A percentile compares a stretch with the other conserved stretches of the same genome.
Conservation (phyloP, 768 basidiomycete genomes). For the Hygrophoropsis aurantiaca region DNA sequence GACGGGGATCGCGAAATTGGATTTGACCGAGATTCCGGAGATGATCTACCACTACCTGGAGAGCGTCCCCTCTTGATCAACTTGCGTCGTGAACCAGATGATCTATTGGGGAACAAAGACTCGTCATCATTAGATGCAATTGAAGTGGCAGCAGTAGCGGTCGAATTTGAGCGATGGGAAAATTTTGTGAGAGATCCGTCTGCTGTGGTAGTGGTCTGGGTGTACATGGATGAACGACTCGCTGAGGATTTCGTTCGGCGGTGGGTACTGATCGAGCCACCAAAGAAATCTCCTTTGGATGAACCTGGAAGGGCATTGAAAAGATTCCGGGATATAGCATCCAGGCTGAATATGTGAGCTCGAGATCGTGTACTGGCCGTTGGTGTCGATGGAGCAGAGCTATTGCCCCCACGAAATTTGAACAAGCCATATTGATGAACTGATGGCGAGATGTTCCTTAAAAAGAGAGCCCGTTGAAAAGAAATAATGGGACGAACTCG, state of each 20-base stretch:
- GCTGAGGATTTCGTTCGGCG: slow-evolving; percentile 67
- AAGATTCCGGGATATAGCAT: slow-evolving; percentile 86
- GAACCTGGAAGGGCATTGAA: slow-evolving; percentile 72
- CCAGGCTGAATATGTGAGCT: slow-evolving; percentile 85
- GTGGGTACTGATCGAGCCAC: slow-evolving; percentile 67
- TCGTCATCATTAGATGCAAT: slow-evolving; percentile 64
- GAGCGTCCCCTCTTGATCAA: slow-evolving; percentile 48
- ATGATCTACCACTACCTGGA: slow-evolving; percentile 35
- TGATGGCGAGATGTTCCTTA: slow-evolving; percentile 24
- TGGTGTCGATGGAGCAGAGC: slow-evolving; percentile 82
- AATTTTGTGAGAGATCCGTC: slow-evolving; percentile 72
- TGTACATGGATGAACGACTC: slow-evolving; percentile 73
- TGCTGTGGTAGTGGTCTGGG: slow-evolving; percentile 64
- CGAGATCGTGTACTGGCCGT: slow-evolving; percentile 69
- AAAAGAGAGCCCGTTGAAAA: background rate
- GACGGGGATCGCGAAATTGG: slow-evolving; percentile 45
- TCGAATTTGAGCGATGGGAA: slow-evolving; percentile 70
- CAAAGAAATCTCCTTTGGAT: slow-evolving; percentile 73
- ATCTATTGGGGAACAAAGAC: slow-evolving; percentile 42
- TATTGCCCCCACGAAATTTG: slow-evolving; percentile 78
- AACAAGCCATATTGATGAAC: slow-evolving; percentile 90
- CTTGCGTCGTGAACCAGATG: slow-evolving; percentile 47
- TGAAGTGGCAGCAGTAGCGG: slow-evolving; percentile 61
- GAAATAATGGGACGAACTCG: slow-evolving; percentile 57
- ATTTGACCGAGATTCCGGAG: slow-evolving; percentile 33